Conservation (phyloP, 1,139 yeast species). For the Blastobotrys elegans region DNA sequence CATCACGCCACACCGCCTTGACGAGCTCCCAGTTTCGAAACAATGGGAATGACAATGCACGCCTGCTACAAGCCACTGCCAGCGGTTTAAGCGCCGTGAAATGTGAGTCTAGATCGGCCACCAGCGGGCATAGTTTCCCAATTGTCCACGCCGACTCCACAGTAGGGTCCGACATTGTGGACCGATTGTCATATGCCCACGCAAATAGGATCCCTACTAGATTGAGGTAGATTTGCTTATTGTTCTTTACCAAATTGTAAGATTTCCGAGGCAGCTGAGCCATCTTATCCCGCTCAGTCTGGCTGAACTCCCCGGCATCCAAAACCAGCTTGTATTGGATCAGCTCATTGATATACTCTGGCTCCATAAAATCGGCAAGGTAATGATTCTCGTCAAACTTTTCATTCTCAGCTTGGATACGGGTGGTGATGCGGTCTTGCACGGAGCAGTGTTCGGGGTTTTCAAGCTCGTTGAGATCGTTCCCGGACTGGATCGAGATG, state of each 20-base stretch:
- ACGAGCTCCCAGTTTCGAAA: conserved; percentile 65
- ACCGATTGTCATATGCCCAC: conserved; percentile 67
- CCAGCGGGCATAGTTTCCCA: conserved; percentile 77
- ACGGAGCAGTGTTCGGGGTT: conserved; percentile 66
- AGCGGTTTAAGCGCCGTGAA: conserved; percentile 48
- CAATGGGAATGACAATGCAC: conserved; percentile 76
- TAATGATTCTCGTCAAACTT: conserved; percentile 88
- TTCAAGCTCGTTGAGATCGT: conserved; percentile 82
- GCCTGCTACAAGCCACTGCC: conserved; percentile 56
- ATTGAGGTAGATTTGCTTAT: conserved; percentile 52
- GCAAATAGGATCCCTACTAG: conserved; percentile 66
- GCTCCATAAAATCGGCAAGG: conserved; percentile 73
- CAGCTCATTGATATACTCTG: conserved; percentile 48
- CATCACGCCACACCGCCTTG: conserved; percentile 69
- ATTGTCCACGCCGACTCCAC: conserved; percentile 93
- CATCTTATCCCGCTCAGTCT: conserved; percentile 44
- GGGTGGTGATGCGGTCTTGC: conserved; percentile 55
- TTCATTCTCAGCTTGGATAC: conserved; percentile 64
- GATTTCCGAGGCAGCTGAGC: conserved; percentile 55
- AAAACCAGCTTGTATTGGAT: conserved; percentile 1
- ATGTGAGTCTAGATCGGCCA: conserved; percentile 61
- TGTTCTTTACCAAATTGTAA: conserved; percentile 43
- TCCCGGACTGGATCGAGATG: conserved; percentile 70
- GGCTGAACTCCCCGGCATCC: conserved; percentile 26
- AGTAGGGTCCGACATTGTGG: conserved; percentile 70